Evolutionary conservation across 1,284 basidiomycete species (phyloP).

Genomic region (Lentinus polychrous): DNA sequence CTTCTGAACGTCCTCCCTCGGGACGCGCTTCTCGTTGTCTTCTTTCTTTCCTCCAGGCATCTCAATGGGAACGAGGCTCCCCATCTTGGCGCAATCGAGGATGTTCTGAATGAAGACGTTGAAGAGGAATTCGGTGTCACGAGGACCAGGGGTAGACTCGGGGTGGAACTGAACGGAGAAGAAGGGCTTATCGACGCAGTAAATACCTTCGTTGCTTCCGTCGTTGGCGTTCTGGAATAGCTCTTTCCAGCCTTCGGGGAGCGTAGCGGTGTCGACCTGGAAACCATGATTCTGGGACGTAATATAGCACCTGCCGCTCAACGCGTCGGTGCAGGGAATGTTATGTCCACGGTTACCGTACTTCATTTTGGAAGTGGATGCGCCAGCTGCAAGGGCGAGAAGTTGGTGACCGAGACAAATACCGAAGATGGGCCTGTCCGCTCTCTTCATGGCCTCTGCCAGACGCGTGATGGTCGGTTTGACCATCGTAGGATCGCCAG

Average conservation of each 20-base stretch:
- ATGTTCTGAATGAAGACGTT: constrained; percentile 95
- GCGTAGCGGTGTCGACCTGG: constrained; percentile 81
- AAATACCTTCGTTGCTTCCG: constrained; percentile 96
- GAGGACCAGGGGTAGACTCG: constrained; percentile 96
- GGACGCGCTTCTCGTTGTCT: constrained; percentile 75
- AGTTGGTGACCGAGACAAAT: constrained; percentile 99
- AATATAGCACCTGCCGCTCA: constrained; percentile 97
- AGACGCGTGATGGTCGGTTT: constrained; percentile 71
- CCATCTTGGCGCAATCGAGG: constrained; percentile 67
- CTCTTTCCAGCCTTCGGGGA: constrained; percentile 87
- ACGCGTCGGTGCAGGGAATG: constrained; percentile 92
- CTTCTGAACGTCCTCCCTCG: constrained; percentile 81
- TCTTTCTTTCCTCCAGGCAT: constrained; percentile 86
- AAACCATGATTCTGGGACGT: constrained; percentile 99
- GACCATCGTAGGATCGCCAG: constrained; percentile 92
- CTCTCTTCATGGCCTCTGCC: constrained; percentile 63
- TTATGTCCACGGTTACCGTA: constrained; percentile 99
- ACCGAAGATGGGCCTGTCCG: constrained; percentile 89
- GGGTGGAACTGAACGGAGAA: constrained; percentile 99
- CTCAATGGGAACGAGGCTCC: constrained; percentile 64
- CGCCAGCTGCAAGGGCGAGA: constrained; percentile 91
- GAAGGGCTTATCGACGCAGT: constrained; percentile 85
- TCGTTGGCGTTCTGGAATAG: constrained; percentile 98
- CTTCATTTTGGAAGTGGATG: constrained; percentile 96
- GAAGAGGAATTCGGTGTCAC: constrained; percentile 98